Evolutionary conservation across 1,139 yeast species (phyloP), one percentile per base, ranked within the genome.

Genomic region (Blastobotrys apis): DNA sequence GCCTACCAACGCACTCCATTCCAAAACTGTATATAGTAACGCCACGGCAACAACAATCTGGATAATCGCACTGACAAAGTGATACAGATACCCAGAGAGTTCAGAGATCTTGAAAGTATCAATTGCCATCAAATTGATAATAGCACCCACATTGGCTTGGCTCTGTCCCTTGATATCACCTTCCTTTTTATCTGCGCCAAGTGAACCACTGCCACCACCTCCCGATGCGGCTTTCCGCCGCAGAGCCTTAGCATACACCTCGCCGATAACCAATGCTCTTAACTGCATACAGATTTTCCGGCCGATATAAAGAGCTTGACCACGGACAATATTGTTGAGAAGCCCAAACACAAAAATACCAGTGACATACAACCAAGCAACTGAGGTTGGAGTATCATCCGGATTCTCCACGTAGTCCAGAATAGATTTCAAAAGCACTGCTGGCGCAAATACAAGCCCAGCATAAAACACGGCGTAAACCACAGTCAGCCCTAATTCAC

Each of bases 61-160:
- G 37, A 85, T 68, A 19, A 82, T 58, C 1, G 95, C 81, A 45
- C 83, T 78, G 22, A 85, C 81, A 60, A 88, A 80, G 55, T 77
- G 83, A 63, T 90, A 96, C 51, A 88, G 68, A 60, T 88, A 88
- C 33, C 94, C 95, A 68, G 94, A 83, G 47, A 88, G 78, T 67
- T 88, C 97, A 29, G 95, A 81, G 20, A 92, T 87, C 63, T 88
- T 87, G 68, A 84, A 87, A 5, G 97, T 92, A 68, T 90, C 98
- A 44, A 90, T 90, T 27, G 97, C 86, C 96, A 90, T 88, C 56
- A 90, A 73, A 62, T 90, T 90, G 60, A 92, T 88, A 53, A 92
- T 86, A 8, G 95, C 92, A 54, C 98, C 98, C 47, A 86, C 64
- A 60, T 87, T 92, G 17, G 85, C 81, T 37, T 85, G 80, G 35